These are phyloP conservation scores for Komagataella pseudopastoris DNA, from an alignment of 805 yeast species.

Conservation along the genomic window DNA sequence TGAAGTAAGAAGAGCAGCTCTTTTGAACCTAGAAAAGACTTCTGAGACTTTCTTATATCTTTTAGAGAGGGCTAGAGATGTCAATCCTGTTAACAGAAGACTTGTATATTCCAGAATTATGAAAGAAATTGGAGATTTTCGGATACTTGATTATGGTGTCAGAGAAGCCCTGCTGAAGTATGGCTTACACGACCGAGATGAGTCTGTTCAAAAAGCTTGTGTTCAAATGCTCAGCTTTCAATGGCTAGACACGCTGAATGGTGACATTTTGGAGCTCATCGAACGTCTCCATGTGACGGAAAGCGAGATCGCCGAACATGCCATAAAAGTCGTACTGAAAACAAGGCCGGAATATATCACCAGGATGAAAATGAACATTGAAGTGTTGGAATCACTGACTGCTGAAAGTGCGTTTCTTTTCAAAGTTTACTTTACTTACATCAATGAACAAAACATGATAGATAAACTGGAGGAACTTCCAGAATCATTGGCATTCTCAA, in stretches of 20 bases:
- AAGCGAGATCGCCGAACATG: slow-evolving; percentile 53
- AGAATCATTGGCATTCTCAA: neutral
- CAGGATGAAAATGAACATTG: slow-evolving; percentile 45
- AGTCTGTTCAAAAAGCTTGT: slow-evolving; percentile 59
- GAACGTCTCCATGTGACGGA: slow-evolving; percentile 61
- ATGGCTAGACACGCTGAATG: slow-evolving; percentile 62
- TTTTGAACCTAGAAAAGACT: slow-evolving; percentile 53
- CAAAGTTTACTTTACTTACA: slow-evolving; percentile 51
- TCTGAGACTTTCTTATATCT: slow-evolving; percentile 38
- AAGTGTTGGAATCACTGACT: slow-evolving; percentile 56
- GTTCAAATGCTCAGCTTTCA: slow-evolving; percentile 48
- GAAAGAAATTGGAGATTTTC: slow-evolving; percentile 1
- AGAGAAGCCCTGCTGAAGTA: slow-evolving; percentile 62
- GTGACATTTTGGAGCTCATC: slow-evolving; percentile 59
- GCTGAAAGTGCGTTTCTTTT: slow-evolving; percentile 67
- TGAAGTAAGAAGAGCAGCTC: slow-evolving; percentile 80
- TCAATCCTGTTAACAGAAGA: slow-evolving; percentile 57
- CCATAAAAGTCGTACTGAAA: slow-evolving; percentile 50
- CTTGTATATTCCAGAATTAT: slow-evolving; percentile 19
- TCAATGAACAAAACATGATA: slow-evolving; percentile 35
- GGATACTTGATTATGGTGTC: slow-evolving; percentile 31
- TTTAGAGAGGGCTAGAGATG: slow-evolving; percentile 75
- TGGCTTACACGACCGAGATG: slow-evolving; percentile 86
- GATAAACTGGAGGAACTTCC: slow-evolving; percentile 36
- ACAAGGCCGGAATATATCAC: slow-evolving; percentile 49